Base-by-base conservation (phyloP, 2,329 filamentous ascomycete species). In the Magnaporthiopsis incrustans region DNA sequence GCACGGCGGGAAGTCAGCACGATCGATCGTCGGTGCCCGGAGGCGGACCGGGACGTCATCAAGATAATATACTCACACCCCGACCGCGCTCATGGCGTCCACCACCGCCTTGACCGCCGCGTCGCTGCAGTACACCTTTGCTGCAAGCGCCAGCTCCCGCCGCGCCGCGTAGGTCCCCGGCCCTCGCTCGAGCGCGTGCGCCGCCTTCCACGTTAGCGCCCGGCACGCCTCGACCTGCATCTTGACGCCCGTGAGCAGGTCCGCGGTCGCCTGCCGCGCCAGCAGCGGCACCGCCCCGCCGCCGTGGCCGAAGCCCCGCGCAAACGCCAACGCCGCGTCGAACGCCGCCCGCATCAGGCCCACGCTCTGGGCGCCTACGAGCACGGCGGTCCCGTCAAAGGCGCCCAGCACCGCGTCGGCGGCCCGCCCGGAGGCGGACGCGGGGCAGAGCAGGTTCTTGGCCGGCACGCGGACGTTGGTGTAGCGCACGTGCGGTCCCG, bases 81-180 rank as follows among this genome's bases (percentile, higher is more conserved):
- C 82, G 22, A 85, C 79, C 7, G 76, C 77, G 64, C 77, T 78
- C 67, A 84, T 84, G 4, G 77, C 78, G 63, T 83, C 80, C 61
- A 76, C 72, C 3, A 81, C 76, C 8, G 73, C 76, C 65, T 78
- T 77, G 1, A 82, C 79, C 2, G 79, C 78, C 27, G 74, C 72
- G 65, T 84, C 82, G 2, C 77, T 79, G 57, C 78, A 78, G 66
- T 76, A 82, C 0, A 84, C 74, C 72, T 85, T 84, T 3, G 80
- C 78, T 59, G 79, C 76, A 2, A 81, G 71, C 11, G 78, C 78
- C 57, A 79, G 64, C 68, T 84, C 81, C 8, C 77, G 70, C 25
- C 77, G 71, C 2, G 73, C 68, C n/a, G 73, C 67, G 66, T 76
- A 76, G 50, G 74, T 72, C 1, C 76, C 76, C 5, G 73, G 71